These are phyloP conservation scores for Solanum pennellii DNA, from an alignment of 257 asterid genomes.

Conservation along the genomic window DNA sequence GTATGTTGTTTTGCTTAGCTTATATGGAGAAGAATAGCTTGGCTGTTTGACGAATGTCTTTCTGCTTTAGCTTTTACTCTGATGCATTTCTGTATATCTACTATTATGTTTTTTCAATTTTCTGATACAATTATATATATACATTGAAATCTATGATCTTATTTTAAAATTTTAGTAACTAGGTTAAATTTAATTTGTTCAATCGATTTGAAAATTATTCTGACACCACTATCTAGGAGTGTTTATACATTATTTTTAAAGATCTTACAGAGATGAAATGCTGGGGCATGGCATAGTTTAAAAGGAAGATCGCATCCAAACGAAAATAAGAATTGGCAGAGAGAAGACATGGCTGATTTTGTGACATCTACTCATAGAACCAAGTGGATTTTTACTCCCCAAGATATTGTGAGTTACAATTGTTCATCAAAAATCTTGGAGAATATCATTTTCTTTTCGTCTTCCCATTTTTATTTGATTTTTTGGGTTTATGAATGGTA, in stretches of 20 bases:
- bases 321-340: neutral
- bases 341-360: conserved; percentile 58
- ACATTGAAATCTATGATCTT: neutral
- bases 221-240: neutral
- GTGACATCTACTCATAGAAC: conserved; percentile 77
- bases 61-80: neutral
- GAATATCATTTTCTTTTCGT: neutral
- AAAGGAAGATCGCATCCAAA: neutral
- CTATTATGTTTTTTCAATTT: neutral
- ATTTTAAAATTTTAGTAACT: neutral
- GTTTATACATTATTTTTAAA: neutral
- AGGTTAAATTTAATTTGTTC: neutral
- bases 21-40: neutral
- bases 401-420: conserved; percentile 42
- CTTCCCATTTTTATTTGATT: neutral
- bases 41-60: neutral
- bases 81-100: neutral
- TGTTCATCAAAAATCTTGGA: neutral
- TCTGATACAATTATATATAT: neutral
- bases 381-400: conserved; percentile 83
- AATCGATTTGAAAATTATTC: neutral
- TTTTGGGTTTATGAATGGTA: neutral
- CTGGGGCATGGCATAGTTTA: neutral
- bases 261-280: neutral
- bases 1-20: neutral